A percentile compares a stretch with the other conserved stretches of the same genome.
phyloP scores from a whole-genome alignment of 2,329 filamentous ascomycete genomes.

The Berkeleyomyces basicola region DNA sequence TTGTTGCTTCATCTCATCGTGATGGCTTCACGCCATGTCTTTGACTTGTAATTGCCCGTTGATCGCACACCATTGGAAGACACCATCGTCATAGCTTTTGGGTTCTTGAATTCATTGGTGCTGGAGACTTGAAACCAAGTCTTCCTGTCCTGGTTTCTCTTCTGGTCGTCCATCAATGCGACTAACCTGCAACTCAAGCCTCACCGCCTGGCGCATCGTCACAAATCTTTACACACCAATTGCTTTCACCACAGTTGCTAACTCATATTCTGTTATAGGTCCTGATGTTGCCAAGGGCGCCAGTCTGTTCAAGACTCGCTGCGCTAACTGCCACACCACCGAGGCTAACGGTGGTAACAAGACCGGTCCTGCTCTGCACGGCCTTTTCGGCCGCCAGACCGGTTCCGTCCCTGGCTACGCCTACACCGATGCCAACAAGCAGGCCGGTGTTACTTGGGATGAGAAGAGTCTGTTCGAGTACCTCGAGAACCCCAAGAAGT shows the following conservation, averaged over 20 bases:
- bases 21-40: neutral
- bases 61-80: too few relatives aligned
- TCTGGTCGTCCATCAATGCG: neutral
- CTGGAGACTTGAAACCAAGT: too few relatives aligned
- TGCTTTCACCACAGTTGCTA: neutral
- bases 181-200: neutral
- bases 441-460: conserved; percentile 80
- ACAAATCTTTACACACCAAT: neutral
- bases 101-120: neutral
- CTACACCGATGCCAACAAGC: conserved; percentile 99
- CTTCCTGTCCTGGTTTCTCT: neutral
- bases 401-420: conserved; percentile 82
- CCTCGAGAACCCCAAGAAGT: conserved; percentile 99
- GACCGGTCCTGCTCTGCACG: conserved; percentile 92
- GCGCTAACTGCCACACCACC: conserved; percentile 96
- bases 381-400: conserved; percentile 92
- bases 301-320: conserved; percentile 98
- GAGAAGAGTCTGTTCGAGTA: conserved; percentile 83
- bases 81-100: neutral
- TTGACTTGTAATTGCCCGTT: neutral
- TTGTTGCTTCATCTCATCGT: neutral
- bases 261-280: conserved; percentile 21
- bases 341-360: conserved; percentile 87
- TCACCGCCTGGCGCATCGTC: too few relatives aligned
- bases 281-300: conserved; percentile 94